These are phyloP conservation scores for Gracilariopsis chorda DNA, from an alignment of 23 red algal species.

Conservation along the genomic window DNA sequence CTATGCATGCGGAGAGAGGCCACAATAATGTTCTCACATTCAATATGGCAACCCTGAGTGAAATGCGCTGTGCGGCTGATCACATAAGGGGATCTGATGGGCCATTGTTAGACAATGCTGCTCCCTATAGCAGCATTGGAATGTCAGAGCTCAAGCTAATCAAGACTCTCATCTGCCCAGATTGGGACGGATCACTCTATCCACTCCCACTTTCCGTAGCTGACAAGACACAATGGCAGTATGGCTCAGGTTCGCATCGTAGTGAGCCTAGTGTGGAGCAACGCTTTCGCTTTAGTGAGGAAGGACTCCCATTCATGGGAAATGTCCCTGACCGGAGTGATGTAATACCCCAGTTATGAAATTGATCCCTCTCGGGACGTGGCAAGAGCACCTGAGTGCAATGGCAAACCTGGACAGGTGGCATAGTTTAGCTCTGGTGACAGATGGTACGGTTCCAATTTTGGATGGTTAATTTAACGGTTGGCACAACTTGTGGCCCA, in stretches of 20 bases:
- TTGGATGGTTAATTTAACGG: too few relatives aligned
- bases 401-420: too few relatives aligned
- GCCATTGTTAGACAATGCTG: conserved; percentile 18
- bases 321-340: too few relatives aligned
- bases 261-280: too few relatives aligned
- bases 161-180: neutral
- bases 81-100: neutral
- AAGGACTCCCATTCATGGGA: too few relatives aligned
- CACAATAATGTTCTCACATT: neutral
- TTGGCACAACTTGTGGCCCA: too few relatives aligned
- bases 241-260: conserved; percentile 13
- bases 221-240: conserved; percentile 33
- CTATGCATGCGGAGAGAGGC: neutral
- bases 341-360: too few relatives aligned
- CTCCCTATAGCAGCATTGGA: conserved; percentile 40
- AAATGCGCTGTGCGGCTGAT: neutral
- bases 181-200: conserved; percentile 1
- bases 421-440: too few relatives aligned
- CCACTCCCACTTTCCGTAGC: neutral
- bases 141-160: neutral
- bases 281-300: too few relatives aligned
- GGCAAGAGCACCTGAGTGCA: too few relatives aligned
- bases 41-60: neutral
- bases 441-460: too few relatives aligned
- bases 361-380: too few relatives aligned